These are phyloP conservation scores for Immersiella caudata DNA, from an alignment of 495 filamentous ascomycete species.

Conservation along the genomic window DNA sequence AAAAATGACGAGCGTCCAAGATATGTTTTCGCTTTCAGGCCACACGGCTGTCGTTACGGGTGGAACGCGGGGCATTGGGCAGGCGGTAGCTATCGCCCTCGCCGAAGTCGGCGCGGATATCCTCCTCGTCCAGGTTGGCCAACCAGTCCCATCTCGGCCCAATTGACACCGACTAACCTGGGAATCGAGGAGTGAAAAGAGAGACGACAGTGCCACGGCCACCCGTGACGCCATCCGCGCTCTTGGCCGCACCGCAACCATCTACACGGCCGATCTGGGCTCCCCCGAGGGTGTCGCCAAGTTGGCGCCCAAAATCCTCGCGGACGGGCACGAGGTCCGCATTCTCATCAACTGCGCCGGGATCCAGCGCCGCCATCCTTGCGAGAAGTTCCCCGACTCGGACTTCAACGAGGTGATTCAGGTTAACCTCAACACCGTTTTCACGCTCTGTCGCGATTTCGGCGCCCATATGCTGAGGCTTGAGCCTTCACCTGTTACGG, in stretches of 20 bases:
- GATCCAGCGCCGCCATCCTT: slow-evolving; percentile 78
- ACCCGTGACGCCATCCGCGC: slow-evolving; percentile 65
- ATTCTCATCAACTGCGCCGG: slow-evolving; percentile 88
- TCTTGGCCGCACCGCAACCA: slow-evolving; percentile 66
- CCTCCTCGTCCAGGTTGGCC: slow-evolving; percentile 64
- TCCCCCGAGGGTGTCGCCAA: slow-evolving; percentile 59
- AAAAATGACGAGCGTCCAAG: slow-evolving; percentile 18
- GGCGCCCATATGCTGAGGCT: slow-evolving; percentile 80
- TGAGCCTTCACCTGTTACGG: slow-evolving; percentile 51
- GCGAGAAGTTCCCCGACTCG: slow-evolving; percentile 73
- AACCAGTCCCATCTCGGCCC: background rate
- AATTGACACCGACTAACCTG: background rate
- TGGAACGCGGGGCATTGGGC: slow-evolving; percentile 85
- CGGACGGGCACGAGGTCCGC: slow-evolving; percentile 61
- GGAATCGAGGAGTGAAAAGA: slow-evolving; percentile 44
- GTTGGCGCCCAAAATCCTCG: slow-evolving; percentile 63
- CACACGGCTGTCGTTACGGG: slow-evolving; percentile 86
- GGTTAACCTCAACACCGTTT: slow-evolving; percentile 82
- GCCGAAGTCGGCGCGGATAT: slow-evolving; percentile 86
- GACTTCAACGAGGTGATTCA: slow-evolving; percentile 88
- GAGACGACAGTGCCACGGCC: slow-evolving; percentile 64
- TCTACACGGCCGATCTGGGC: slow-evolving; percentile 77
- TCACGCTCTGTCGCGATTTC: slow-evolving; percentile 79
- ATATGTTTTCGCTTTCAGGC: slow-evolving; percentile 59
- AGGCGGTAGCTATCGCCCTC: slow-evolving; percentile 77